Evolutionary conservation across 2,329 filamentous ascomycete genomes (phyloP).

Genomic region (Penicillium sclerotiorum): DNA sequence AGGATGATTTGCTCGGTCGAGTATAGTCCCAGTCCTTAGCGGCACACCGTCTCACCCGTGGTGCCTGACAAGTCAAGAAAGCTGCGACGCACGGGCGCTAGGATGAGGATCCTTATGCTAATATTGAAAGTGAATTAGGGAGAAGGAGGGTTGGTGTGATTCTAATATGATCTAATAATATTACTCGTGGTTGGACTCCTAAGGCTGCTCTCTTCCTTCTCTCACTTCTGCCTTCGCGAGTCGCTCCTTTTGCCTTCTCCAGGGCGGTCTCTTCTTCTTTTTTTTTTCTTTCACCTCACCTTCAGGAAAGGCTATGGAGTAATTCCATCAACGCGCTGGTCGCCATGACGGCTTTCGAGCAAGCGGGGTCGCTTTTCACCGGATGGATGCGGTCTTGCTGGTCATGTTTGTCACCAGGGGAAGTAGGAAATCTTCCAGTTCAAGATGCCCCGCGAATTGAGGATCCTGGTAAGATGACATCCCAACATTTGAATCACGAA

Average conservation of each 20-base stretch:
- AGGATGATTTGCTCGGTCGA: conserved; percentile 18
- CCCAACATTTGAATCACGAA: neutral
- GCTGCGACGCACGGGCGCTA: conserved; percentile 2
- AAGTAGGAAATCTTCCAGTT: neutral
- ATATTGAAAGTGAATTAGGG: neutral
- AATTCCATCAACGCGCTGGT: conserved; percentile 32
- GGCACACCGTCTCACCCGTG: conserved; percentile 5
- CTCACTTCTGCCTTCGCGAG: neutral
- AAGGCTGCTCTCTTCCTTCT: neutral
- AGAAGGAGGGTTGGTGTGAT: conserved; percentile 2
- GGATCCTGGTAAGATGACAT: conserved; percentile 13
- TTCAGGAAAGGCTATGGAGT: conserved; percentile 32
- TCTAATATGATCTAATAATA: too few species aligned
- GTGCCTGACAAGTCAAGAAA: conserved; percentile 6
- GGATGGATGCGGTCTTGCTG: conserved; percentile 45
- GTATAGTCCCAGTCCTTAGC: conserved; percentile 15
- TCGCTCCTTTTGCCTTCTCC: conserved; percentile 12
- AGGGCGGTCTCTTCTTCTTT: conserved; percentile 8
- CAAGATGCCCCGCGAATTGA: conserved; percentile 6
- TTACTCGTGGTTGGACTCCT: conserved; percentile 15
- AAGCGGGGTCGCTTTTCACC: conserved; percentile 43
- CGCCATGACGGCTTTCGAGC: conserved; percentile 41
- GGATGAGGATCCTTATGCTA: neutral
- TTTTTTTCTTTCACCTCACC: conserved; percentile 13
- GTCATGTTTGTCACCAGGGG: conserved; percentile 34